phyloP scores from a whole-genome alignment of 164 flowering plant species.

The Vitis rupestris region DNA sequence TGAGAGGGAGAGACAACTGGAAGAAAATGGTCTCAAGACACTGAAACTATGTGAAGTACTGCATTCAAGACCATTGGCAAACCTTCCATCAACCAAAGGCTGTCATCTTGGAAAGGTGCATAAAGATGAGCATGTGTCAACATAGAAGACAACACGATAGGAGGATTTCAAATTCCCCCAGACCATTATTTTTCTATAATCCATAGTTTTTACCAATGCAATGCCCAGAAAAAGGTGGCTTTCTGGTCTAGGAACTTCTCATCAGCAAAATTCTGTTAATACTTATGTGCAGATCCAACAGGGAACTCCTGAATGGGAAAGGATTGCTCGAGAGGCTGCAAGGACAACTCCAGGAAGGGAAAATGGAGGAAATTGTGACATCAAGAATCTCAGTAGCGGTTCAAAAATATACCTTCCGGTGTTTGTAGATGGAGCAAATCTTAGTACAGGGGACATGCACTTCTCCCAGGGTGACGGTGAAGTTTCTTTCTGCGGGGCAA shows the following conservation, averaged over 20 bases:
- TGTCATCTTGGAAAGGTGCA: constrained; percentile 81
- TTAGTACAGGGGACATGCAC: constrained; percentile 97
- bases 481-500: constrained; percentile 95
- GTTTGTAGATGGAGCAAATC: constrained; percentile 87
- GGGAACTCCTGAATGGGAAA: constrained; percentile 79
- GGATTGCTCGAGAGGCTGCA: constrained; percentile 82
- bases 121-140: background rate
- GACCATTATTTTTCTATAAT: no score
- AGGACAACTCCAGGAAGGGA: constrained; percentile 95
- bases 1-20: constrained; percentile 67
- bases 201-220: no score
- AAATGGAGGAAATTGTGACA: constrained; percentile 97
- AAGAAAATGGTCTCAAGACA: constrained; percentile 67
- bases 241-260: background rate
- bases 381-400: constrained; percentile 90
- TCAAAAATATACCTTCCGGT: constrained; percentile 91
- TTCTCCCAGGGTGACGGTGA: constrained; percentile 98
- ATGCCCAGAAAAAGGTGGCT: no score
- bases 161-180: background rate
- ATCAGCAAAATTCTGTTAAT: background rate
- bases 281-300: constrained; percentile 48
- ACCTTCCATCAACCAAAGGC: constrained; percentile 78
- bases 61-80: constrained; percentile 84
- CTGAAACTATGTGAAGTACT: constrained; percentile 76
- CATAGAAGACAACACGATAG: background rate